Percentiles rank a stretch among this genome's conserved stretches.
Conservation (phyloP, 495 filamentous ascomycete genomes). For the Penicillium coprophilum region DNA sequence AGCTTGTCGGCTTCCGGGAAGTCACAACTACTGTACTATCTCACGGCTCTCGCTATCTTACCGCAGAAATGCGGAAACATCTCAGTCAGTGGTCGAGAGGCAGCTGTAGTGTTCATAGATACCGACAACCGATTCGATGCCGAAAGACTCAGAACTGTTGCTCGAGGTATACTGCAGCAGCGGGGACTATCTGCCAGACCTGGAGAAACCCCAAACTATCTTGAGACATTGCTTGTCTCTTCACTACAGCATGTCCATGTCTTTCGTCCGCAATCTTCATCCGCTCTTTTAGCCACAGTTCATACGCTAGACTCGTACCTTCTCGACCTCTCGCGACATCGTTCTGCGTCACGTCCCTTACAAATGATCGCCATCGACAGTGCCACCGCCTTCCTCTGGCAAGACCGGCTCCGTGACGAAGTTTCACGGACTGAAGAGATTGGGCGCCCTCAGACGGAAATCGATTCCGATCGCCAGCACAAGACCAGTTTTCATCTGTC, state of each 20-base stretch:
- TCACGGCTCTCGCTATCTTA: conserved; percentile 59
- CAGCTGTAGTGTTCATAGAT: conserved; percentile 69
- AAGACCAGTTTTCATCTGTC: conserved; percentile 35
- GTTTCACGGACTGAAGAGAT: conserved; percentile 42
- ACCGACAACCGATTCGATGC: conserved; percentile 66
- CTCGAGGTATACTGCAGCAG: conserved; percentile 24
- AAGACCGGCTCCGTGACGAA: conserved; percentile 52
- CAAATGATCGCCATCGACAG: conserved; percentile 54
- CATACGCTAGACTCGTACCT: conserved; percentile 51
- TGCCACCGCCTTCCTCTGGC: conserved; percentile 58
- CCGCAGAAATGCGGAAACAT: conserved; percentile 40
- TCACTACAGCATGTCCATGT: conserved; percentile 51
- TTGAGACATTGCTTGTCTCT: conserved; percentile 34
- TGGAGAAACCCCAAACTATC: conserved; percentile 4
- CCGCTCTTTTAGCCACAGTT: conserved; percentile 53
- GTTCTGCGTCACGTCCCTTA: conserved; percentile 47
- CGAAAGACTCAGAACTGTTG: conserved; percentile 50
- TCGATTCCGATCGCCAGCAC: conserved; percentile 30
- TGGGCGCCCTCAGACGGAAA: conserved; percentile 31
- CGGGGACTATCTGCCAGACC: conserved; percentile 7
- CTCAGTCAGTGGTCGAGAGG: conserved; percentile 46
- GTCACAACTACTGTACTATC: conserved; percentile 68
- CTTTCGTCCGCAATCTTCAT: conserved; percentile 56
- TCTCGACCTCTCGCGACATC: conserved; percentile 46
- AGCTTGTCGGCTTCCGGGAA: conserved; percentile 57